Evolutionary conservation across 441 rosid genomes (phyloP), one percentile per base, ranked within the genome.

Genomic region (Erodium texanum): DNA sequence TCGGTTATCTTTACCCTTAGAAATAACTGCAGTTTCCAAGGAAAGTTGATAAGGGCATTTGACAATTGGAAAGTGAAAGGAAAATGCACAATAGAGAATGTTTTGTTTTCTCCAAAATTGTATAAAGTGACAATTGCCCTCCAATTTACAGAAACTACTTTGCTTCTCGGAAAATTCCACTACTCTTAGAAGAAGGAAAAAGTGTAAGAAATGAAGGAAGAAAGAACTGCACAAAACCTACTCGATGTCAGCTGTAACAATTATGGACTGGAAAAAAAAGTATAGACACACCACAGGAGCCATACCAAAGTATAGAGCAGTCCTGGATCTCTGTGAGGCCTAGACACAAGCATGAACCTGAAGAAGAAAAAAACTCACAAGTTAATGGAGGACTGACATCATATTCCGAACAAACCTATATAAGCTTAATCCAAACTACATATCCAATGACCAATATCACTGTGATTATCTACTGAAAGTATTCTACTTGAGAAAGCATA

Each of bases 321-420:
- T 74, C 89, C 87, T 1, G 87, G 87, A 64, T 84, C 88, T 70
- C 83, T 75, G 69, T 78, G 83, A 12, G 92, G 88, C 74, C 86
- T 85, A 27, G 92, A 81, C 69, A 87, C 74, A 65, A 87, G 86
- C 92, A 87, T 77, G 82, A 87, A 87, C 76, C 92, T 87, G 77
- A 16, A 29, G 73, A 74, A 54, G 38, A 75, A 56, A n/a, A 68
- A 80, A 68, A 27, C 19, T 4, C 29, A 43, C 15, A 59, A 66
- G 19, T 18, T 9, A 78, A 63, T 52, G 19, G 1, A 27, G 29
- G 29, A 27, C 29, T 41, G 71, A 32, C 52, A 68, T 41, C 16
- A 11, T 10, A 38, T 27, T 38, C 45, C 3, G 27, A 34, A 14
- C 56, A 0, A 61, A 24, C 3, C 45, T 63, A 23, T 8, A 63